These are phyloP conservation scores for Tricholomella constricta DNA, from an alignment of 768 basidiomycete species.

Conservation along the genomic window DNA sequence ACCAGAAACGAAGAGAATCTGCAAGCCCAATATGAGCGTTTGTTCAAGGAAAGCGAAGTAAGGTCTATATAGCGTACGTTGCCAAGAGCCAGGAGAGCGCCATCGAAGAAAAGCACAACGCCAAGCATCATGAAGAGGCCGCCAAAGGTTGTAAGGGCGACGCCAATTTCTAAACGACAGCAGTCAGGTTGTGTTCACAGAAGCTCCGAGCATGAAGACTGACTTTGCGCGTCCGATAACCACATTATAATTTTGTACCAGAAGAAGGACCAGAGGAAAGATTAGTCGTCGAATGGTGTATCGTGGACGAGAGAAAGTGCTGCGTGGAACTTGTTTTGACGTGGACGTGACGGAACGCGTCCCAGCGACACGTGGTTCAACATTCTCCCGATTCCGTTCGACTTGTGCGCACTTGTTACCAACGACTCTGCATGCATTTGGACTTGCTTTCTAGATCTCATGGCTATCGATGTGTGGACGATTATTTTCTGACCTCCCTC, in stretches of 20 bases:
- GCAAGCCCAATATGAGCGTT: conserved; percentile 11
- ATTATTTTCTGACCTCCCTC: no score
- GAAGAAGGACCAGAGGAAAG: conserved; percentile 1
- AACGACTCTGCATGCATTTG: no score
- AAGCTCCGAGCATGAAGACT: conserved; percentile 17
- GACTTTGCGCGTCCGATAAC: conserved; percentile 69
- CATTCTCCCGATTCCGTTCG: neutral
- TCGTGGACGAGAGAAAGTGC: conserved; percentile 12
- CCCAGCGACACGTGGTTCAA: conserved; percentile 17
- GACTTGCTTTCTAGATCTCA: no score
- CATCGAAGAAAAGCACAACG: conserved; percentile 95
- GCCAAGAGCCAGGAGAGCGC: conserved; percentile 92
- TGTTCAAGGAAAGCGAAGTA: neutral
- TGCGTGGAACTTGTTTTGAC: neutral
- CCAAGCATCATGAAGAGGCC: conserved; percentile 95
- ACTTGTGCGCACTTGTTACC: neutral
- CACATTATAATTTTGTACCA: conserved; percentile 45
- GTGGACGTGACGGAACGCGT: conserved; percentile 20
- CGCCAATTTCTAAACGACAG: conserved; percentile 79
- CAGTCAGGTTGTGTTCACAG: neutral
- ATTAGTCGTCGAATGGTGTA: conserved; percentile 1
- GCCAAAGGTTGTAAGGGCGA: conserved; percentile 95
- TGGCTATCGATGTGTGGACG: no score
- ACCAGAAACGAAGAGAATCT: conserved; percentile 94
- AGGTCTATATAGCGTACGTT: conserved; percentile 58